Conservation (phyloP, 768 basidiomycete species). For the Boletus rubescentipes region DNA sequence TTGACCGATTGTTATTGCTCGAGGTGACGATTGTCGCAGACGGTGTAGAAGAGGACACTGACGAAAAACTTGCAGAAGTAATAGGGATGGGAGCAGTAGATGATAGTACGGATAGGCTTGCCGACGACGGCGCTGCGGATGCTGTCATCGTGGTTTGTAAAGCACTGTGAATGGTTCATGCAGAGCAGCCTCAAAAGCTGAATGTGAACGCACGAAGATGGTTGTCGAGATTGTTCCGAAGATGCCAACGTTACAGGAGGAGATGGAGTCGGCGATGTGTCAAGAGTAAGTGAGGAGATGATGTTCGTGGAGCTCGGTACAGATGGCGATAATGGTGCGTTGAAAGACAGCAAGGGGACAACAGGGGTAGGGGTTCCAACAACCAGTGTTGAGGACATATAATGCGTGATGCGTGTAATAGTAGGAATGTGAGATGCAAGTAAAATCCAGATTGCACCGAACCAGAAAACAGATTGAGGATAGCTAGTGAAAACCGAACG, state of each 20-base stretch:
- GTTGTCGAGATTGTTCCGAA: slow-evolving; percentile 10
- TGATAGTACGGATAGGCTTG: slow-evolving; percentile 12
- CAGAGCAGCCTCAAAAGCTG: slow-evolving; percentile 1
- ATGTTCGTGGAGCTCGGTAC: not conserved
- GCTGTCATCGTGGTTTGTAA: slow-evolving; percentile 10
- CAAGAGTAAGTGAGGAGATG: not conserved
- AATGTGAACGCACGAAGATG: slow-evolving; percentile 25
- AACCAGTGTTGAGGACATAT: slow-evolving; percentile 23
- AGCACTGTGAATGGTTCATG: slow-evolving; percentile 20
- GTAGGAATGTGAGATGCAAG: slow-evolving; percentile 11
- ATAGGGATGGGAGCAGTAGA: slow-evolving; percentile 5
- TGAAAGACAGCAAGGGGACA: slow-evolving; percentile 7
- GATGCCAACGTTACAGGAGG: slow-evolving; percentile 11
- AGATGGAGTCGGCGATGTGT: slow-evolving; percentile 16
- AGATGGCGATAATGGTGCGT: slow-evolving; percentile 8
- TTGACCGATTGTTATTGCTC: slow-evolving; percentile 15
- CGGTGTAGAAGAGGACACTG: slow-evolving; percentile 14
- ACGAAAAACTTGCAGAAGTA: slow-evolving; percentile 6
- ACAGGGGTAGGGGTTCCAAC: slow-evolving; percentile 12
- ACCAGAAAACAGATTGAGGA: slow-evolving; percentile 4
- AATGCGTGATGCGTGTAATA: slow-evolving; percentile 7
- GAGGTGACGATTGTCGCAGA: slow-evolving; percentile 19
- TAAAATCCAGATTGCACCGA: not conserved
- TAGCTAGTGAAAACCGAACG: slow-evolving; percentile 3
- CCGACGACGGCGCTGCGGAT: slow-evolving; percentile 12